These are phyloP conservation scores for Helminthosporium solani DNA, from an alignment of 2,329 filamentous ascomycete species.

Conservation along the genomic window DNA sequence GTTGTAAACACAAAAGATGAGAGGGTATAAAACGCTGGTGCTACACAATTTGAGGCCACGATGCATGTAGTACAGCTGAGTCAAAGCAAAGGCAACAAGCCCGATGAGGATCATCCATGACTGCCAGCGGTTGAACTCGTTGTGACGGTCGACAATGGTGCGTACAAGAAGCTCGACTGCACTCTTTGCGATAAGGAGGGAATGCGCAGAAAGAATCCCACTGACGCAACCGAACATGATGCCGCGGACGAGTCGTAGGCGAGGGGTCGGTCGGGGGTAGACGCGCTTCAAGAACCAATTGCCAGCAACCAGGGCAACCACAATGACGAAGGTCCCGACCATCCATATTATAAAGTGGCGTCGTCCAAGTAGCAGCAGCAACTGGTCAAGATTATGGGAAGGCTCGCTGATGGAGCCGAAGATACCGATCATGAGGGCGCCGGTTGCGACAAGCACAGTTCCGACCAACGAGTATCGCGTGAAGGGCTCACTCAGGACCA, in stretches of 20 bases:
- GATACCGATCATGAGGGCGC: slow-evolving; percentile 87
- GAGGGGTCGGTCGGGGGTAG: slow-evolving; percentile 53
- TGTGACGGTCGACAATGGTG: slow-evolving; percentile 80
- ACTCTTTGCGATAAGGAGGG: slow-evolving; percentile 89
- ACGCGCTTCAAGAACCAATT: slow-evolving; percentile 41
- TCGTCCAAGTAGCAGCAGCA: slow-evolving; percentile 72
- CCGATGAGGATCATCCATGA: slow-evolving; percentile 87
- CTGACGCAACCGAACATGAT: slow-evolving; percentile 84
- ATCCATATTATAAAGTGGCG: slow-evolving; percentile 87
- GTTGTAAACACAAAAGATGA: slow-evolving; percentile 99
- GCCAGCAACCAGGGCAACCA: slow-evolving; percentile 64
- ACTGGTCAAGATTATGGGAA: slow-evolving; percentile 80
- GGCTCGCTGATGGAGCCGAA: slow-evolving; percentile 95
- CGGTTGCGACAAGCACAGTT: slow-evolving; percentile 81
- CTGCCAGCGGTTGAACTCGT: slow-evolving; percentile 94
- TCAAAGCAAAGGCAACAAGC: slow-evolving; percentile 77
- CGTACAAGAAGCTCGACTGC: slow-evolving; percentile 90
- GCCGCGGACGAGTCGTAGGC: slow-evolving; percentile 74
- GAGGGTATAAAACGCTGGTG: slow-evolving; percentile 91
- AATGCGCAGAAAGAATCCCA: slow-evolving; percentile 91
- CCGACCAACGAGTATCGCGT: slow-evolving; percentile 90
- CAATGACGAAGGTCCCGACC: slow-evolving; percentile 72
- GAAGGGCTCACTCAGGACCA: slow-evolving; percentile 91
- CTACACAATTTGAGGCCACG: slow-evolving; percentile 91
- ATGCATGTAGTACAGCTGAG: slow-evolving; percentile 93